Percentiles rank a stretch among this genome's conserved stretches.
Conservation (phyloP, 1,139 yeast species). For the Lodderomyces orthopsilosis region DNA sequence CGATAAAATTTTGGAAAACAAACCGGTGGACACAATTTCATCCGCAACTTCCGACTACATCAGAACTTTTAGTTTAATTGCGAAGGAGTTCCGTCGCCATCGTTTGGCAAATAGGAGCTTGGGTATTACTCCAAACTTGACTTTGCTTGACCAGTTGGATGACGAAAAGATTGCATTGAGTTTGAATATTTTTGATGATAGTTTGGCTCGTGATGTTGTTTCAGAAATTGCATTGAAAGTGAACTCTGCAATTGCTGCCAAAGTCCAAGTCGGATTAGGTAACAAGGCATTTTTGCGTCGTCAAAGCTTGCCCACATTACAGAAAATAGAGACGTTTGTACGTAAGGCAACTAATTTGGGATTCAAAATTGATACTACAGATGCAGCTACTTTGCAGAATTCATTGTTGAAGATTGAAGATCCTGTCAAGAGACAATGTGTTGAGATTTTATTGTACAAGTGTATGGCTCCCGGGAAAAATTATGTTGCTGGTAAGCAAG, state of each 20-base stretch:
- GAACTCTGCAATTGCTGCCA: slow-evolving; percentile 83
- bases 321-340: slow-evolving; percentile 77
- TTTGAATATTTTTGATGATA: slow-evolving; percentile 69
- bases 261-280: slow-evolving; percentile 71
- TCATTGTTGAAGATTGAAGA: slow-evolving; percentile 68
- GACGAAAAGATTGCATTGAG: slow-evolving; percentile 76
- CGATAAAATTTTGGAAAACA: slow-evolving; percentile 45
- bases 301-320: slow-evolving; percentile 80
- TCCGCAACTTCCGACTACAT: slow-evolving; percentile 68
- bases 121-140: slow-evolving; percentile 54
- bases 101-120: slow-evolving; percentile 55
- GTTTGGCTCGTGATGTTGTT: slow-evolving; percentile 56
- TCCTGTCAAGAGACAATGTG: slow-evolving; percentile 62
- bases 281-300: slow-evolving; percentile 82
- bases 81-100: slow-evolving; percentile 71
- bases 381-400: slow-evolving; percentile 68
- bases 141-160: slow-evolving; percentile 77
- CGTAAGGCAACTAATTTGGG: slow-evolving; percentile 67
- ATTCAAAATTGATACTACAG: slow-evolving; percentile 68
- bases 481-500: slow-evolving; percentile 84
- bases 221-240: slow-evolving; percentile 80
- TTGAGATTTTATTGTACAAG: slow-evolving; percentile 78
- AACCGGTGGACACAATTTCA: slow-evolving; percentile 33
- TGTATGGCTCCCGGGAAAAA: slow-evolving; percentile 85
- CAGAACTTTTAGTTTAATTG: slow-evolving; percentile 60